Evolutionary conservation across 371 early-diverging fungal genomes (phyloP).

Genomic region (Mucor velutinosus): DNA sequence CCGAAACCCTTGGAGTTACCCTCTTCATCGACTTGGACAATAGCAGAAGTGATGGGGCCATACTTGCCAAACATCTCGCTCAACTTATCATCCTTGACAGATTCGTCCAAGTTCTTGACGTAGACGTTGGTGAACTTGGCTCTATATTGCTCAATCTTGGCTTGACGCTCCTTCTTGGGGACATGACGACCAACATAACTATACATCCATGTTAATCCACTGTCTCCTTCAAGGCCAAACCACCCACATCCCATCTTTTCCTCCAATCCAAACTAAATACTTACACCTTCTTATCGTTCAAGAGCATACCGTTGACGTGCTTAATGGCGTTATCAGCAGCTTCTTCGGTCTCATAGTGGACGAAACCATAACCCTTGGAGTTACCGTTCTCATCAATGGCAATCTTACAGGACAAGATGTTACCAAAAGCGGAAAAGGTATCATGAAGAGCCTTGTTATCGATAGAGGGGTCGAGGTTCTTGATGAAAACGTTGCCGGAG

Average conservation of each 20-base stretch:
- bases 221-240: neutral
- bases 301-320: conserved; percentile 97
- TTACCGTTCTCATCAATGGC: conserved; percentile 83
- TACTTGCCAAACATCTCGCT: conserved; percentile 80
- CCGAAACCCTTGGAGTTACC: conserved; percentile 93
- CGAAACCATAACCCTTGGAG: conserved; percentile 98
- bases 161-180: conserved; percentile 90
- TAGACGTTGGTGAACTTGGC: conserved; percentile 98
- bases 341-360: conserved; percentile 97
- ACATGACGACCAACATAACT: conserved; percentile 90
- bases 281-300: conserved; percentile 95
- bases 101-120: conserved; percentile 95
- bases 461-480: conserved; percentile 96
- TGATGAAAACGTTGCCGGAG: conserved; percentile 99
- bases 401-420: conserved; percentile 99
- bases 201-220: neutral
- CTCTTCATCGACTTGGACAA: conserved; percentile 74
- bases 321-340: conserved; percentile 97
- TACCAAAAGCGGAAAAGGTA: conserved; percentile 98
- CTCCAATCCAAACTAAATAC: neutral
- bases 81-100: conserved; percentile 85
- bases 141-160: conserved; percentile 90
- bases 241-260: neutral
- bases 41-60: conserved; percentile 89
- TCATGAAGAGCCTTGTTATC: conserved; percentile 99